Base-by-base conservation (phyloP, 768 basidiomycete species). In the Suillus subalutaceus region DNA sequence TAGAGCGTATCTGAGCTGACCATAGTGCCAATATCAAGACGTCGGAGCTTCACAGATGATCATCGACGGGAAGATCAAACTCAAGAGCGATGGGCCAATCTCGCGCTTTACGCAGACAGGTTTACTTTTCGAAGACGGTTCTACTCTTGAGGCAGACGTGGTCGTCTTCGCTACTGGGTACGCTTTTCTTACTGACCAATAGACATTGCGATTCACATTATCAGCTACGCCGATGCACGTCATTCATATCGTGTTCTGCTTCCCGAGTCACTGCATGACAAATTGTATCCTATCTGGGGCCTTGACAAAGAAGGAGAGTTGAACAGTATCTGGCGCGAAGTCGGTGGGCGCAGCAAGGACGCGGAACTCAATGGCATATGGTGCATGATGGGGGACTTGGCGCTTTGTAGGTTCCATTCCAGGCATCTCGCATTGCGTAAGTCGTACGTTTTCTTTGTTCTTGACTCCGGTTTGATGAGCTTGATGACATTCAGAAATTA, bases 341-440 rank as follows among this genome's bases (percentile, higher is more conserved):
- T 85, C 40, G 88, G 88, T 32, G 71, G 84, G 23, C 78, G 66
- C 1, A 16, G 56, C 30, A 62, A 69, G 41, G 64, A 72, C 3
- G 70, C 65, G 0, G 55, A 70, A 40, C 38, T 73, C 10, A 67
- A 67, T 50, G 77, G 75, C 18, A 65, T 88, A 46, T 90, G 88
- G 87, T 82, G 76, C 66, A 85, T 87, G 81, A 80, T 88, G 75
- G 89, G 90, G 15, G 89, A 89, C 70, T 73, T 91, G 10, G 86
- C 86, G 0, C 68, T 86, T 67, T 85, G 84, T 65, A 81, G 90
- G 0, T 90, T 90, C 82, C 82, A 89, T 74, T 90, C 90, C 6
- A 89, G 85, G 65, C 87, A 87, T 69, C 61, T 90, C 44, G 89
- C 88, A 0, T 78, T 90, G 57, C 88, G 88, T 90, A 71, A 72